Evolutionary conservation across 805 yeast species (phyloP).

Genomic region (Sporopachydermia lactativora): DNA sequence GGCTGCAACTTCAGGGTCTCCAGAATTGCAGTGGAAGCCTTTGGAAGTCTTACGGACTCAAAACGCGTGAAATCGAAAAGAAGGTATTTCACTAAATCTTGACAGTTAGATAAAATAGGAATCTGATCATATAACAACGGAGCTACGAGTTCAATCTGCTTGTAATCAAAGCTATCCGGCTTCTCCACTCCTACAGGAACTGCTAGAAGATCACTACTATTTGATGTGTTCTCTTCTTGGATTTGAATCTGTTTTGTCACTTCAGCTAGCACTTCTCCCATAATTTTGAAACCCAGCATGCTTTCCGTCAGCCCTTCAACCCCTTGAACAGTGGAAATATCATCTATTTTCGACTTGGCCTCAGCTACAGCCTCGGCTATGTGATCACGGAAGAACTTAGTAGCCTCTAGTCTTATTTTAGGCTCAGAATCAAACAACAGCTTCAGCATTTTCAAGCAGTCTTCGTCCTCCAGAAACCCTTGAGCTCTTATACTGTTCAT

Average conservation of each 20-base stretch:
- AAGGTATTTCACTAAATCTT: constrained; percentile 26
- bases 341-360: constrained; percentile 5
- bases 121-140: not conserved
- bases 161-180: not conserved
- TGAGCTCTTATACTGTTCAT: constrained; percentile 39
- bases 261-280: constrained; percentile 4
- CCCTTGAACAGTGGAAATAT: constrained; percentile 5
- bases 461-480: constrained; percentile 53
- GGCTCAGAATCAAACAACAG: constrained; percentile 23
- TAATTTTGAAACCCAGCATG: constrained; percentile 8
- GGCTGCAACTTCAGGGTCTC: constrained; percentile 2
- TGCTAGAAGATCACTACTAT: constrained; percentile 10
- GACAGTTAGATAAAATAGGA: constrained; percentile 18
- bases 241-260: too few species aligned
- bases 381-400: constrained; percentile 31
- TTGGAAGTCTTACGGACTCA: not conserved
- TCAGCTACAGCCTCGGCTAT: constrained; percentile 19
- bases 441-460: constrained; percentile 29
- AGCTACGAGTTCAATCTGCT: not conserved
- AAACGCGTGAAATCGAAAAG: constrained; percentile 29
- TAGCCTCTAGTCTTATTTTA: constrained; percentile 30
- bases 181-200: constrained; percentile 8
- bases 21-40: not conserved
- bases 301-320: constrained; percentile 9
- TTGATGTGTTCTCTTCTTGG: constrained; percentile 6